Evolutionary conservation across 768 basidiomycete species (phyloP), one percentile per base, ranked within the genome.

Genomic region (Neoboletus subvelutipes): DNA sequence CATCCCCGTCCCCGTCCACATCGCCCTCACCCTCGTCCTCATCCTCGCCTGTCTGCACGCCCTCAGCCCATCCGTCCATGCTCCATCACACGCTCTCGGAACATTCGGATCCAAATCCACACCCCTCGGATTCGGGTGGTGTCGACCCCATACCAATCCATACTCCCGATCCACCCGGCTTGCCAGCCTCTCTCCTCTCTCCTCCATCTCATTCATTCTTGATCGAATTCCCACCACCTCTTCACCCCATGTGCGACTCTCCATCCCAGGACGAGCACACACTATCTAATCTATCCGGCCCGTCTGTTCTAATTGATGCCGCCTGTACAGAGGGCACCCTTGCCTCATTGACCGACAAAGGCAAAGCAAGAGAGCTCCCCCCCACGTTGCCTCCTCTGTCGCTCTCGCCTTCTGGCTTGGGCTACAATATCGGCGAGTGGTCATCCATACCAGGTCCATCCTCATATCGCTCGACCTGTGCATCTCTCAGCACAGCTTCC

Each of bases 381-480:
- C 84, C 88, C 56, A 76, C 77, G 67, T 77, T 89, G 58, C 86
- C 88, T 57, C 86, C 88, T 59, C 76, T 89, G 56, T 73, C 78
- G 33, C 84, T 91, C 64, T 76, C 82, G 50, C 76, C 82, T 31
- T 74, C 86, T 37, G 76, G 77, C 54, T 76, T 88, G 59, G 73
- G 71, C 50, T 81, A 78, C 63, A 68, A 64, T 28, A 66, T 76
- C 49, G 67, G 75, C 45, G 69, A 69, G 58, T 77, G 77, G 73
- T 71, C 76, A 33, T 73, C 69, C 36, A 61, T 59, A 13, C 59
- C 69, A 20, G 70, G 67, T 1, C 60, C 73, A n/a, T 74, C 74
- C 29, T 76, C 75, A n/a, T 74, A 65, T 50, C 61, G 68, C 8
- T 73, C 73, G 13, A 76, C 76, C 9, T 68, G 63, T 26, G 53